Base-by-base conservation (phyloP, 1,284 basidiomycete species). In the Moesziomyces sp. region DNA sequence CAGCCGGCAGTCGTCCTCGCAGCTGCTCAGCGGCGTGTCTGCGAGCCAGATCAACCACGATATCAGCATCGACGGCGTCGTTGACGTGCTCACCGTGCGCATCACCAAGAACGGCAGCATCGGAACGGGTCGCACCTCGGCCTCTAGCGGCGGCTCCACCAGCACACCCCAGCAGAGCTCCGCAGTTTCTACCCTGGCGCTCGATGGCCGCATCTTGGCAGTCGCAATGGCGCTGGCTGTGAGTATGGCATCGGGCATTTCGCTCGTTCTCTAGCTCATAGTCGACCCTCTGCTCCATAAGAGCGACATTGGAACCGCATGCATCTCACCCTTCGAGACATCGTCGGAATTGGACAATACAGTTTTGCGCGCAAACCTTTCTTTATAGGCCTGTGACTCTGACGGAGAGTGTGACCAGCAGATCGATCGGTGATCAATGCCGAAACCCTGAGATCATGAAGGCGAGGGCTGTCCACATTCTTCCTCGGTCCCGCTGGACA, bases 11-110 rank as follows among this genome's bases (percentile, higher is more conserved):
- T 65, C 60, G 21, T 62, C 73, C 47, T 42, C 59, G 2, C 42
- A 63, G 19, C 54, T 80, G 11, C 47, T 81, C n/a, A 61, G 48
- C 19, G 62, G 67, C 2, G 28, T 78, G 19, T 42, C 49, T 19
- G 51, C 69, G 1, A 72, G 55, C 43, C 64, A 77, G 52, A 75
- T 83, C 68, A 83, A 83, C 58, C 81, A 83, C 63, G 62, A 58
- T 18, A 83, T 83, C 38, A 59, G 59, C 24, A 70, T 74, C 16
- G 81, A 83, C 43, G 80, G 78, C 24, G 52, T 54, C 1, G 81
- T 83, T 14, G 52, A 66, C 4, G 61, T 83, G 21, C 56, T 83
- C 30, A 81, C 77, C 16, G 74, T 83, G 53, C 66, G 46, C 10
- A 55, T 81, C 43, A 77, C 66, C 43, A 76, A 79, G 58, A 75